Percentiles rank a stretch among this genome's conserved stretches.
phyloP scores from a whole-genome alignment of 371 early-diverging fungal genomes.

The Mucor mucedo region DNA sequence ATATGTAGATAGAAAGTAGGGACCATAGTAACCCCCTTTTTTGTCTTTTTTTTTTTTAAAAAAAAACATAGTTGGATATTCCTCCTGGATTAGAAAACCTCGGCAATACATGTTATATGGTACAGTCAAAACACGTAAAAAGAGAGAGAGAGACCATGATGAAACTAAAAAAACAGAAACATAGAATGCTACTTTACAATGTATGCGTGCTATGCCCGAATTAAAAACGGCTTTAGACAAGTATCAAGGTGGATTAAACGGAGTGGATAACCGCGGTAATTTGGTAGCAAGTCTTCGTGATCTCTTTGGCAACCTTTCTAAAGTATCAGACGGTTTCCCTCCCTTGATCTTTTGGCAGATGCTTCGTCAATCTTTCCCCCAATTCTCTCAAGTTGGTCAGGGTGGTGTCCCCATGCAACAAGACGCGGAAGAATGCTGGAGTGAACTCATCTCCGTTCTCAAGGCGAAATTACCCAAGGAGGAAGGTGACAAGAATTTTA shows the following conservation, averaged over 20 bases:
- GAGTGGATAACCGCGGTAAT: constrained; percentile 58
- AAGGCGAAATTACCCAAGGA: constrained; percentile 69
- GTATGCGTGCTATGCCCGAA: constrained; percentile 89
- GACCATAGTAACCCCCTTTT: neutral
- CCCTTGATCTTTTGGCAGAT: constrained; percentile 85
- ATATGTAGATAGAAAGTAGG: neutral
- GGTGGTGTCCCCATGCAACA: constrained; percentile 86
- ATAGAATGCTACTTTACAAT: constrained; percentile 95
- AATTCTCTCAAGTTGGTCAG: constrained; percentile 81
- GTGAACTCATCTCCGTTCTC: constrained; percentile 68
- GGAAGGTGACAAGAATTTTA: constrained; percentile 61
- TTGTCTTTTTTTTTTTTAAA: neutral
- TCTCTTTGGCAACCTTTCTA: constrained; percentile 73
- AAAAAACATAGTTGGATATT: constrained; percentile 69
- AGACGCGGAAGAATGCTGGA: constrained; percentile 99
- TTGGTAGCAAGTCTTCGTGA: constrained; percentile 75
- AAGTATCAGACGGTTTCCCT: constrained; percentile 73
- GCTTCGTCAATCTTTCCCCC: constrained; percentile 83
- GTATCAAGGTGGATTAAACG: constrained; percentile 48
- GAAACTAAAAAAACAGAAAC: constrained; percentile 1
- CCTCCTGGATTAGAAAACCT: constrained; percentile 92
- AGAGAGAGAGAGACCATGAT: neutral
- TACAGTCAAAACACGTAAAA: constrained; percentile 24
- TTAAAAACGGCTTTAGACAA: constrained; percentile 67
- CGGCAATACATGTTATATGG: constrained; percentile 99